Percentiles rank a stretch among this genome's conserved stretches.
Conservation (phyloP, 495 filamentous ascomycete genomes). For the Penicillium paxilli region DNA sequence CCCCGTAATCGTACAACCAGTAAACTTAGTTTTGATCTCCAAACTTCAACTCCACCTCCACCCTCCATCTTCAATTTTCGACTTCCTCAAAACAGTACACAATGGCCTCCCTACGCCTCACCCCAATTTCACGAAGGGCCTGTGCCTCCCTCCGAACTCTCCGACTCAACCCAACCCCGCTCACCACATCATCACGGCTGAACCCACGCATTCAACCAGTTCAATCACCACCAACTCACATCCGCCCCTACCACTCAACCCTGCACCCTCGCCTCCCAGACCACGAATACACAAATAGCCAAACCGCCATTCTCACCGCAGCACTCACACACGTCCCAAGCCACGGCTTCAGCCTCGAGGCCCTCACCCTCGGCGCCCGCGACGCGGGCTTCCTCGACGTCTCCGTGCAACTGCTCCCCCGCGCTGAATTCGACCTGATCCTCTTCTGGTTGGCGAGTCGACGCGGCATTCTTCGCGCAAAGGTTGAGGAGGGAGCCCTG, state of each 20-base stretch:
- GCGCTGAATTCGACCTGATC: constrained; percentile 78
- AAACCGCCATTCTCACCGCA: constrained; percentile 76
- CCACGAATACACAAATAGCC: constrained; percentile 64
- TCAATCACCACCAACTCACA: background rate
- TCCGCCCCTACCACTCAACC: constrained; percentile 68
- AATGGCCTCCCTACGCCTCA: background rate
- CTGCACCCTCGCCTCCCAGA: constrained; percentile 53
- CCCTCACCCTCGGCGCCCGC: constrained; percentile 75
- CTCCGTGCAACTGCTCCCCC: constrained; percentile 76
- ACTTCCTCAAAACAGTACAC: background rate
- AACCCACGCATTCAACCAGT: constrained; percentile 4
- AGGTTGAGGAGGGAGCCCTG: constrained; percentile 44
- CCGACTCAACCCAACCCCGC: background rate
- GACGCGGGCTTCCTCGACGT: constrained; percentile 85
- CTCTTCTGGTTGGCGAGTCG: constrained; percentile 77
- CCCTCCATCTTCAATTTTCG: background rate
- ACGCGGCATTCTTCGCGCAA: constrained; percentile 53
- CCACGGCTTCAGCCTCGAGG: constrained; percentile 74
- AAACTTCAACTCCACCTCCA: background rate
- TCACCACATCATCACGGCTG: background rate
- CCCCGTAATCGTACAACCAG: no score
- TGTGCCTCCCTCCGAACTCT: background rate
- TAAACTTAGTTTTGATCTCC: background rate
- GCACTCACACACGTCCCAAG: constrained; percentile 75
- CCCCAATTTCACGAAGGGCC: background rate